Percentiles rank a stretch among this genome's conserved stretches.
Evolutionary conservation across 2,329 filamentous ascomycete genomes (phyloP).

Genomic region (Xylariaceae sp.): DNA sequence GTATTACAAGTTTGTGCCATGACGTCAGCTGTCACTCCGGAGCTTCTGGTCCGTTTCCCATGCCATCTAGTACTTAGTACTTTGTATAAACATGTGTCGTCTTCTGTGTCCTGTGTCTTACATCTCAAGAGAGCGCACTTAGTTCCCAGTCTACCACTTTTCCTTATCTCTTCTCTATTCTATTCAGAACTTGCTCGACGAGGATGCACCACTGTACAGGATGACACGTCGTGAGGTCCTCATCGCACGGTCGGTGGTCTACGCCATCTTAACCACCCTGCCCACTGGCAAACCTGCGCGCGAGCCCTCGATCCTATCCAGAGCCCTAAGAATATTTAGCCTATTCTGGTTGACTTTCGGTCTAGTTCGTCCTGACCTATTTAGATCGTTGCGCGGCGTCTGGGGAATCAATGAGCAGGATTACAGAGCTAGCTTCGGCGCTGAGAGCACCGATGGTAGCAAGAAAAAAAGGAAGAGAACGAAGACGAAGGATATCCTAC

Average conservation of each 20-base stretch:
- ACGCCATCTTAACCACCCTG: slow-evolving; percentile 42
- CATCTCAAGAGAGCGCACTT: too few species aligned
- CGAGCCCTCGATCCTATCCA: slow-evolving; percentile 44
- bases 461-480: slow-evolving; percentile 34
- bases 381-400: slow-evolving; percentile 46
- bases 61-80: too few species aligned
- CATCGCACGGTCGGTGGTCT: slow-evolving; percentile 50
- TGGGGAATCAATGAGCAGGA: slow-evolving; percentile 61
- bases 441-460: slow-evolving; percentile 43
- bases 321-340: slow-evolving; percentile 50
- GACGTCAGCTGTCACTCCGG: slow-evolving; percentile 3
- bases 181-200: background rate
- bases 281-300: slow-evolving; percentile 37
- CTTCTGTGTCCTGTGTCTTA: too few species aligned
- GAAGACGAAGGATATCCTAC: slow-evolving; percentile 47
- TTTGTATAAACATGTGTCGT: too few species aligned
- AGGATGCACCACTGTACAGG: background rate
- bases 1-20: too few species aligned
- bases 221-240: slow-evolving; percentile 39
- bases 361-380: slow-evolving; percentile 47
- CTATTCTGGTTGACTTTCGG: slow-evolving; percentile 44
- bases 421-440: slow-evolving; percentile 59
- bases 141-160: too few species aligned
- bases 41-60: slow-evolving; percentile 1
- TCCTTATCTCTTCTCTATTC: background rate